Evolutionary conservation across 2,329 filamentous ascomycete species (phyloP).

Genomic region (Macroventuria anomochaeta): DNA sequence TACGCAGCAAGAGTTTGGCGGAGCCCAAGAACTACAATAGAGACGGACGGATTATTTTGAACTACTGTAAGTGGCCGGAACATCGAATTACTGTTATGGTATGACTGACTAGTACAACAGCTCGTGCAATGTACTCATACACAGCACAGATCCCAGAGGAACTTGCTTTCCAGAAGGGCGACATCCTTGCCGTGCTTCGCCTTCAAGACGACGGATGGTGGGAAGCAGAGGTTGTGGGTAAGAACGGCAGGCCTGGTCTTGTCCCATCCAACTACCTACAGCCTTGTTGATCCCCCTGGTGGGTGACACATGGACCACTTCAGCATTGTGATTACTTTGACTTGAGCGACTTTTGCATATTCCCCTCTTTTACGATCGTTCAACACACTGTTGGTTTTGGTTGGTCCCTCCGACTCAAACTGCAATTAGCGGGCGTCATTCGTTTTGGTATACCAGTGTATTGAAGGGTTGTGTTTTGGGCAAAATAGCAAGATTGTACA

Average conservation of each 20-base stretch:
- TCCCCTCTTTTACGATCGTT: slow-evolving; percentile 8
- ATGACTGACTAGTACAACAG: slow-evolving; percentile 56
- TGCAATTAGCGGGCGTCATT: slow-evolving; percentile 20
- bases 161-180: slow-evolving; percentile 88
- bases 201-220: slow-evolving; percentile 99
- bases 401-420: background rate
- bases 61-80: slow-evolving; percentile 77
- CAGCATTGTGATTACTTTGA: background rate
- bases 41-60: slow-evolving; percentile 85
- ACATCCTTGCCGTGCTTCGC: slow-evolving; percentile 84
- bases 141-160: slow-evolving; percentile 95
- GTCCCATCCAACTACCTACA: slow-evolving; percentile 73
- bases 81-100: no score
- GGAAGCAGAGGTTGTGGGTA: slow-evolving; percentile 90
- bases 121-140: slow-evolving; percentile 93
- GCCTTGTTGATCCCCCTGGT: slow-evolving; percentile 52
- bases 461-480: background rate
- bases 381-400: background rate
- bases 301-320: background rate
- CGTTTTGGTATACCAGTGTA: slow-evolving; percentile 15
- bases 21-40: slow-evolving; percentile 83
- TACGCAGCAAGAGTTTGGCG: slow-evolving; percentile 85
- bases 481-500: background rate
- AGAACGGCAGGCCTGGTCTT: slow-evolving; percentile 61
- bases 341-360: background rate